Evolutionary conservation across 495 filamentous ascomycete species (phyloP), one percentile per base, ranked within the genome.

Genomic region (Trichoderma reesei): DNA sequence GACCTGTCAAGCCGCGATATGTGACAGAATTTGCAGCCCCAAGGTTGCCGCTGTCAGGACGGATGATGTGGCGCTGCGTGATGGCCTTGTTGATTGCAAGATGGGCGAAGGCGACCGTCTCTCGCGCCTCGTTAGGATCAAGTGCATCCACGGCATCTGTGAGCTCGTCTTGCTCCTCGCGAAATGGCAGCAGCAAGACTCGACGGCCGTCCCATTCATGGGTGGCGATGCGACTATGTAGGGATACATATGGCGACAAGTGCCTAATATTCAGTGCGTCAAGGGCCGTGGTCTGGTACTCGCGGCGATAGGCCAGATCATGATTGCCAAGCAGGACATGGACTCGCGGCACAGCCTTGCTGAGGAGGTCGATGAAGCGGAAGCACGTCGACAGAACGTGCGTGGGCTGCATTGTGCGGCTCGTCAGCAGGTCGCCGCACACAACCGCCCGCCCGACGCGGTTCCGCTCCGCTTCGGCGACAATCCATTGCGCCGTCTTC

Each of bases 301-400:
- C 71, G 34, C 67, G 71, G 26, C 69, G 69, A 54, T 73, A 72
- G 59, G 72, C 71, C 31, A 75, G 68, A 56, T 74, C 73, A 67
- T 75, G 72, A 42, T 75, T 75, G 33, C 73, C 73, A 37, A 75
- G 63, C 9, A 75, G 60, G 59, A 75, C 65, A 51, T 75, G 68
- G 51, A 75, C 63, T 48, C 66, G 71, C 20, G 73, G 73, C 36
- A 73, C 71, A 41, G 69, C 67, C 3, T 64, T 56, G n/a, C 64
- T 67, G 38, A 75, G 63, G 18, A 65, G 48, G 51, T 65, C 65
- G 44, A 75, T 65, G 64, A 75, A 75, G 62, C 67, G 67, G 59
- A 70, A 72, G 18, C 68, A 69, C 14, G 72, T 68, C 11, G 73
- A 71, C 20, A 74, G 63, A 14, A 73, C 73, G 26, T 72, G 68